Evolutionary conservation across 192 early-diverging fungal genomes (phyloP).

Genomic region (Jimgerdemannia lactiflua): DNA sequence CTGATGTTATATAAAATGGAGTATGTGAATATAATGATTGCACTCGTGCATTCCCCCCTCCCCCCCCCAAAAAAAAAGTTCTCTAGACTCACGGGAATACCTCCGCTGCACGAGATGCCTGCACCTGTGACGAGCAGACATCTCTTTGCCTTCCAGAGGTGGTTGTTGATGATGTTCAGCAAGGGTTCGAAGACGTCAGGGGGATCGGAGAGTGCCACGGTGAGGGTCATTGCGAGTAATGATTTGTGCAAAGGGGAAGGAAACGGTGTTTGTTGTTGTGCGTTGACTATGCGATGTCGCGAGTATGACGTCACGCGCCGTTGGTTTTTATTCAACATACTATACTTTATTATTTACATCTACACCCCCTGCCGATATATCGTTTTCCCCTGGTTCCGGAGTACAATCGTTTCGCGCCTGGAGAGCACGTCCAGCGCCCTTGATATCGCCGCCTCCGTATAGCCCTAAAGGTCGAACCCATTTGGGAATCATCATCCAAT

Average conservation of each 20-base stretch:
- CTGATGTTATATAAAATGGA: conserved; percentile 29
- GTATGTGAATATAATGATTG: background rate
- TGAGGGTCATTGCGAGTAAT: conserved; percentile 19
- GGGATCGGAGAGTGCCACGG: conserved; percentile 26
- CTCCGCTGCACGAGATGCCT: conserved; percentile 86
- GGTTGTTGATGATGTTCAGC: conserved; percentile 23
- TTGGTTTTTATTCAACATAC: too few relatives aligned
- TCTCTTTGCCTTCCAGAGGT: conserved; percentile 41
- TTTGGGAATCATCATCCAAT: background rate
- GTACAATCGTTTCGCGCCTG: conserved; percentile 77
- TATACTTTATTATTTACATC: background rate
- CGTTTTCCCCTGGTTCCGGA: conserved; percentile 68
- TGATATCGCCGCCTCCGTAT: conserved; percentile 54
- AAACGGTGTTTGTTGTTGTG: too few relatives aligned
- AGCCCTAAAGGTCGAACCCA: conserved; percentile 22
- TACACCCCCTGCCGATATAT: conserved; percentile 32
- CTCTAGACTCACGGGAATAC: conserved; percentile 69
- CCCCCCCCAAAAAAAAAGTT: background rate
- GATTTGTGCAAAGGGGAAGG: too few relatives aligned
- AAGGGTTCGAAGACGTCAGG: conserved; percentile 25
- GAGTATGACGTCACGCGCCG: too few relatives aligned
- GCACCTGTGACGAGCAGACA: conserved; percentile 78
- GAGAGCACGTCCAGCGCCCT: conserved; percentile 80
- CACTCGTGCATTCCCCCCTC: too few relatives aligned
- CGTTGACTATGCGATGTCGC: too few relatives aligned